These are phyloP conservation scores for Saccharomyces mikatae DNA, from an alignment of 805 yeast genomes.

Conservation along the genomic window DNA sequence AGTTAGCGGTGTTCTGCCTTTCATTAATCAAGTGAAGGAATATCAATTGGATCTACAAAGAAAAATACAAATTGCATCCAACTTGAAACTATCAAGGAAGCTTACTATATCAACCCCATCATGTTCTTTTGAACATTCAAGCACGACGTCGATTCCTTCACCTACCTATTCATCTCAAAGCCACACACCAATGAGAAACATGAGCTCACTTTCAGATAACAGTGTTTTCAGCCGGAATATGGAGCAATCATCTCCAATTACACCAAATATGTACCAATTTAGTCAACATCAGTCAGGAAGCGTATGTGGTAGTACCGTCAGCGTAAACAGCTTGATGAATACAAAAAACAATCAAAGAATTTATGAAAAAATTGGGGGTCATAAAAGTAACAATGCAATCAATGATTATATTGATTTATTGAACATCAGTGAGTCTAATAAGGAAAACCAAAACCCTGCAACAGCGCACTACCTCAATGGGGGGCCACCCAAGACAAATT, in stretches of 20 bases:
- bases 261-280: constrained; percentile 28
- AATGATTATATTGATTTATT: constrained; percentile 3
- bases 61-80: constrained; percentile 21
- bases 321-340: constrained; percentile 23
- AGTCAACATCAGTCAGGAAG: constrained; percentile 21
- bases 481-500: constrained; percentile 26
- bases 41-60: constrained; percentile 21
- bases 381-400: constrained; percentile 5
- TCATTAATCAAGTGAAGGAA: constrained; percentile 17
- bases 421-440: constrained; percentile 12
- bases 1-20: constrained; percentile 16
- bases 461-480: constrained; percentile 6
- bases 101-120: constrained; percentile 3
- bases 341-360: constrained; percentile 1
- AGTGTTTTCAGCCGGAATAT: constrained; percentile 23
- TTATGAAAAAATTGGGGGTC: neutral
- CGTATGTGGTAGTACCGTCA: constrained; percentile 22
- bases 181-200: constrained; percentile 29
- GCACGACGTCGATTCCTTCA: constrained; percentile 18
- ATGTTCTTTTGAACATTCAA: neutral
- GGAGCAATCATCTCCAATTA: constrained; percentile 26
- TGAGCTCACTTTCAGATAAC: constrained; percentile 27
- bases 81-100: constrained; percentile 20
- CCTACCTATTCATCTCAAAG: constrained; percentile 24
- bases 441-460: constrained; percentile 20